phyloP scores from a whole-genome alignment of 1,284 basidiomycete species.

The Naganishia sp. region DNA sequence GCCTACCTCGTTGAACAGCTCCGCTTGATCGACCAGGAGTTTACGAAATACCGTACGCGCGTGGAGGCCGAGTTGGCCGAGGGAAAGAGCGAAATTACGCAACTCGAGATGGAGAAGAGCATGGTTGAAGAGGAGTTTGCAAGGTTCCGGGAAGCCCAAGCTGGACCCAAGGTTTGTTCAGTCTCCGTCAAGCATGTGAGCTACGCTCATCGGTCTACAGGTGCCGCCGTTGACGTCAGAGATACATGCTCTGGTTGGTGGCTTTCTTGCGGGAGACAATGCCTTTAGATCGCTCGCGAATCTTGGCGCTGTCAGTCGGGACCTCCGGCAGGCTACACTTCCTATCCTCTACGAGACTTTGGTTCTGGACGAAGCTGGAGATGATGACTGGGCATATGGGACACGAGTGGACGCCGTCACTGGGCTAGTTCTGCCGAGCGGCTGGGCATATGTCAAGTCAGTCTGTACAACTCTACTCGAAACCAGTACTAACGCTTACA shows the following conservation, averaged over 20 bases:
- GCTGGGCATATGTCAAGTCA: conserved; percentile 5
- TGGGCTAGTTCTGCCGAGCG: conserved; percentile 5
- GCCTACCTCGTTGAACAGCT: neutral
- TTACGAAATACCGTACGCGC: neutral
- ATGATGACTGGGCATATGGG: conserved; percentile 14
- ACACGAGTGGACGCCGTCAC: neutral
- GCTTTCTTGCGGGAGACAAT: conserved; percentile 1
- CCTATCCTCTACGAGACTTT: conserved; percentile 12
- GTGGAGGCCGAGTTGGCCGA: conserved; percentile 6
- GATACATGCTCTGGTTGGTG: conserved; percentile 3
- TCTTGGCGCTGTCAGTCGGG: neutral
- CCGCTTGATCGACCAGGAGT: neutral
- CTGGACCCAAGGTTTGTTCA: conserved; percentile 23
- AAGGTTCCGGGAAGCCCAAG: neutral
- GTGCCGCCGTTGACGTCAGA: neutral
- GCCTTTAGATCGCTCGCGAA: conserved; percentile 11
- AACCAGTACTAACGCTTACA: neutral
- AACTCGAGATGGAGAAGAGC: conserved; percentile 16
- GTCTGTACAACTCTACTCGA: neutral
- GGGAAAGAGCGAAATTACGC: conserved; percentile 5
- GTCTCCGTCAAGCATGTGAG: conserved; percentile 6
- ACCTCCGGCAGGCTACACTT: conserved; percentile 2
- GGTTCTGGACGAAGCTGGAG: conserved; percentile 14
- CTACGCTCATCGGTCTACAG: neutral
- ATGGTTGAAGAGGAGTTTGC: conserved; percentile 17